These are phyloP conservation scores for Blastobotrys serpentis DNA, from an alignment of 1,139 yeast genomes.

Conservation along the genomic window DNA sequence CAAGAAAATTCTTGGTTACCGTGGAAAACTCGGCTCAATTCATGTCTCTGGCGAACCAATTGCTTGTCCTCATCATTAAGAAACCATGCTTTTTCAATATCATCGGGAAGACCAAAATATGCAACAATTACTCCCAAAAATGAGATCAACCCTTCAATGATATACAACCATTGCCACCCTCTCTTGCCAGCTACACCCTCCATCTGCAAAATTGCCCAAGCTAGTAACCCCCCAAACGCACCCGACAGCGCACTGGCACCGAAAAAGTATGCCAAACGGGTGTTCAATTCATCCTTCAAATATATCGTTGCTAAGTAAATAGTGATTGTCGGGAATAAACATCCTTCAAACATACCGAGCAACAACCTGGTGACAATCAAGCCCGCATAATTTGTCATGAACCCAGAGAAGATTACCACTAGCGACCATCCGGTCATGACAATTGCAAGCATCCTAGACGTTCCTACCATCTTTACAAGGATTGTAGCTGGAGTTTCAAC, in stretches of 20 bases:
- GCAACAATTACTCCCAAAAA: conserved; percentile 49
- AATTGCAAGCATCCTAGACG: conserved; percentile 39
- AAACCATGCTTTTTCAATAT: conserved; percentile 49
- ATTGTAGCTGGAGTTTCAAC: conserved; percentile 55
- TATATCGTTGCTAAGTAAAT: conserved; percentile 37
- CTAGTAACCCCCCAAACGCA: conserved; percentile 38
- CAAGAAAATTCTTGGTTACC: conserved; percentile 42
- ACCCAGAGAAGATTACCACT: conserved; percentile 59
- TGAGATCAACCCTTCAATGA: conserved; percentile 55
- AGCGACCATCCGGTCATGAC: conserved; percentile 57
- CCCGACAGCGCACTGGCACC: conserved; percentile 42
- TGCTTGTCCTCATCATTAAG: conserved; percentile 48
- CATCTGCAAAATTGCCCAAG: conserved; percentile 42
- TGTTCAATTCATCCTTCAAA: conserved; percentile 39
- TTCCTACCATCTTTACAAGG: conserved; percentile 42
- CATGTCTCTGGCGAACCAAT: conserved; percentile 49
- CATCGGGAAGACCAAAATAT: conserved; percentile 51
- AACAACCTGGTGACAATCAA: conserved; percentile 56
- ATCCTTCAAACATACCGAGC: conserved; percentile 59
- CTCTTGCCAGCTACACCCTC: conserved; percentile 35
- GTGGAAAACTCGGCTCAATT: conserved; percentile 21
- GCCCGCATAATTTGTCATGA: conserved; percentile 53
- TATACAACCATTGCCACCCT: conserved; percentile 62
- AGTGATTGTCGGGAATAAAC: conserved; percentile 52
- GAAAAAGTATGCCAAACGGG: conserved; percentile 59